Evolutionary conservation across 2,329 filamentous ascomycete species (phyloP).

Genomic region (Achaetomium macrosporum): DNA sequence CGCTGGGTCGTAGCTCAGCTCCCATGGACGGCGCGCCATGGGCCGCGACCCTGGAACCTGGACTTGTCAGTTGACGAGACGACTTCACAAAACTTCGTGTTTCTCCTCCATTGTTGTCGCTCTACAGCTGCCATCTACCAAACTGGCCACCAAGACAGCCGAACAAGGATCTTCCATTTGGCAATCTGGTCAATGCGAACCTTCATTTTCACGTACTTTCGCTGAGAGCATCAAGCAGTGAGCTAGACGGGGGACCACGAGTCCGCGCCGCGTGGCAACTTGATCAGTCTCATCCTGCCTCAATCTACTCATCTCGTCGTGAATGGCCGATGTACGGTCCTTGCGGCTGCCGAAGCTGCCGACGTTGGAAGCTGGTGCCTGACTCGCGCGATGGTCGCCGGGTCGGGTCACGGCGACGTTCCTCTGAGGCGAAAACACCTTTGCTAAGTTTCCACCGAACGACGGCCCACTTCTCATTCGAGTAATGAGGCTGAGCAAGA

Average conservation of each 20-base stretch:
- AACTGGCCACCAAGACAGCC: not conserved
- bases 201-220: not conserved
- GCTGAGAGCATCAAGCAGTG: not conserved
- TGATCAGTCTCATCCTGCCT: not conserved
- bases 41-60: not conserved
- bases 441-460: not conserved
- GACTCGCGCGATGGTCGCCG: not conserved
- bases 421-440: not conserved
- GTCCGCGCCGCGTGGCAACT: not conserved
- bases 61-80: slow-evolving; percentile 12
- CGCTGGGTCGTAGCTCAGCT: slow-evolving; percentile 17
- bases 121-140: not conserved
- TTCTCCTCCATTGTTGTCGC: not conserved
- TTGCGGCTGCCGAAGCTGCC: not conserved
- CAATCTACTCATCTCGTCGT: not conserved
- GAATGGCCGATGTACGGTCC: slow-evolving; percentile 7
- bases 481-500: slow-evolving; percentile 6
- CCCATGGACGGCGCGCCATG: slow-evolving; percentile 5
- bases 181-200: not conserved
- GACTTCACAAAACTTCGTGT: slow-evolving; percentile 7
- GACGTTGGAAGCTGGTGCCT: not conserved
- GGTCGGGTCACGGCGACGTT: not conserved
- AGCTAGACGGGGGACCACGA: not conserved
- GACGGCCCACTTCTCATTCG: not conserved
- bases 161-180: not conserved